phyloP scores from a whole-genome alignment of 805 yeast species.

The Candida patagonica region DNA sequence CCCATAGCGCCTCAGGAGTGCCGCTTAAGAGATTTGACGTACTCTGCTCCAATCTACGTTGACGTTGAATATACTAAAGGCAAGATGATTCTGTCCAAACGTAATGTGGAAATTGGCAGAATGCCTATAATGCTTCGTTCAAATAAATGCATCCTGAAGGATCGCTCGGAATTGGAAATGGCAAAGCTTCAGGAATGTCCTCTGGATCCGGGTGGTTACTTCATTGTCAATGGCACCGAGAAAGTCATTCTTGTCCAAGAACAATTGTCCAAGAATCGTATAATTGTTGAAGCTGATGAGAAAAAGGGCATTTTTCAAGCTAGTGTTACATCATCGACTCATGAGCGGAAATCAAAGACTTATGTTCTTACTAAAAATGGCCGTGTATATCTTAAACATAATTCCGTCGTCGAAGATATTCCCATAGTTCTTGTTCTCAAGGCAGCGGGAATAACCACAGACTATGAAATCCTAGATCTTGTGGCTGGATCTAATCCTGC shows the following conservation, averaged over 20 bases:
- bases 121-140: constrained; percentile 99
- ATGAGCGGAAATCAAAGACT: constrained; percentile 95
- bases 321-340: constrained; percentile 95
- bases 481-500: constrained; percentile 85
- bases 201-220: constrained; percentile 97
- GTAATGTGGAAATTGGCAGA: constrained; percentile 88
- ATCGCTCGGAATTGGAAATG: constrained; percentile 73
- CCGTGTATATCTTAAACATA: constrained; percentile 84
- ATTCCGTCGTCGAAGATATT: constrained; percentile 88
- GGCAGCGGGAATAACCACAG: constrained; percentile 91
- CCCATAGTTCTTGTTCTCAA: constrained; percentile 89
- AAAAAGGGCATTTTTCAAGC: constrained; percentile 93
- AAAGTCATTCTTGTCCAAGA: constrained; percentile 95
- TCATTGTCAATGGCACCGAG: constrained; percentile 95
- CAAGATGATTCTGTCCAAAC: constrained; percentile 77
- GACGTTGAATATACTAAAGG: constrained; percentile 98
- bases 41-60: constrained; percentile 90
- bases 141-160: constrained; percentile 79
- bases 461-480: constrained; percentile 83
- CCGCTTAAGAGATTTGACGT: constrained; percentile 85
- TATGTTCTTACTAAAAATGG: constrained; percentile 89
- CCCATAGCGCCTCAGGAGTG: constrained; percentile 77
- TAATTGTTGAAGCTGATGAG: constrained; percentile 95
- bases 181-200: constrained; percentile 90
- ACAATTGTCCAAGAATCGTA: constrained; percentile 92